Evolutionary conservation across 2,329 filamentous ascomycete species (phyloP).

Genomic region (Aspergillus sp.): DNA sequence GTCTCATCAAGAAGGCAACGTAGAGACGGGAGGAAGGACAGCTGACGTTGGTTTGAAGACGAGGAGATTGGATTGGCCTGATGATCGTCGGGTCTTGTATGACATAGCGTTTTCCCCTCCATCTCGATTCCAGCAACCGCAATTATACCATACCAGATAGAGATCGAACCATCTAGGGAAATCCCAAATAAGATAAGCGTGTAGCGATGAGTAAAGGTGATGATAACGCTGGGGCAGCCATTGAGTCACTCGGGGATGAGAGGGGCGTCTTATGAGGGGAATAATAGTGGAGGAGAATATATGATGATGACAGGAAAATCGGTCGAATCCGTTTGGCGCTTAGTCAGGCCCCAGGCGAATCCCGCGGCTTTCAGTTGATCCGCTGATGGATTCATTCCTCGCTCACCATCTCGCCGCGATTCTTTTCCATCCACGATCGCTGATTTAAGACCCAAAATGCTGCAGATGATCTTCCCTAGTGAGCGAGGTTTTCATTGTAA

Average conservation of each 20-base stretch:
- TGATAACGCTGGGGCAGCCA: background rate
- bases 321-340: constrained; percentile 10
- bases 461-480: constrained; percentile 25
- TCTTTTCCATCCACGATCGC: constrained; percentile 11
- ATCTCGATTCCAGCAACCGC: constrained; percentile 10
- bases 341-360: constrained; percentile 20
- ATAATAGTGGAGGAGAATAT: background rate
- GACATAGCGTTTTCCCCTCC: constrained; percentile 14
- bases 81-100: constrained; percentile 12
- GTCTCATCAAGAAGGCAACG: constrained; percentile 46
- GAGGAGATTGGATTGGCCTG: background rate
- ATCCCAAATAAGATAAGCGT: background rate
- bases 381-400: constrained; percentile 15
- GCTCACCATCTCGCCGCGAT: constrained; percentile 10
- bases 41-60: background rate
- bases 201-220: background rate
- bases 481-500: constrained; percentile 25
- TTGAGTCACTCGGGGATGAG: background rate
- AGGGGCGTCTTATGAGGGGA: background rate
- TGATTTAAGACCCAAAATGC: constrained; percentile 23
- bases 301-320: background rate
- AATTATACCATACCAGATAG: background rate
- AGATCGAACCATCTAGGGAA: background rate
- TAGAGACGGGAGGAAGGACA: constrained; percentile 9
- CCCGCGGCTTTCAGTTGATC: constrained; percentile 26